Percentiles rank a stretch among this genome's conserved stretches.
phyloP scores from a whole-genome alignment of 352 stramenopile genomes.

The Plasmopara muralis region DNA sequence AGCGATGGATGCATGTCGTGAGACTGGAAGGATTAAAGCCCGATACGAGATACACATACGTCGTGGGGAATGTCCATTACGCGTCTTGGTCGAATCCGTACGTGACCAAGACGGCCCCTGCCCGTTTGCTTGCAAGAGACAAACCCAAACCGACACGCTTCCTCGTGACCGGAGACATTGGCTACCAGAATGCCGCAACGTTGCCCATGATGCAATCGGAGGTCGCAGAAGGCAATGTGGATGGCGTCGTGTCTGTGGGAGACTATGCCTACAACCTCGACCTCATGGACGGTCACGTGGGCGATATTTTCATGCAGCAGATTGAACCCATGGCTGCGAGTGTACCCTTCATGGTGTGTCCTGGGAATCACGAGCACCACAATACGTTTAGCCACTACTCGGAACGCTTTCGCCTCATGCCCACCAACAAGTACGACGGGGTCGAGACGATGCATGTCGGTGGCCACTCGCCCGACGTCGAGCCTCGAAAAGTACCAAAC shows the following conservation, averaged over 20 bases:
- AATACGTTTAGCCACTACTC: slow-evolving; percentile 81
- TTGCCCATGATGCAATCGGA: slow-evolving; percentile 84
- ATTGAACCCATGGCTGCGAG: slow-evolving; percentile 74
- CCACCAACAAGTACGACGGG: slow-evolving; percentile 58
- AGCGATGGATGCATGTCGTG: slow-evolving; percentile 60
- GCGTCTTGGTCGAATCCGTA: slow-evolving; percentile 67
- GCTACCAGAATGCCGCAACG: slow-evolving; percentile 78
- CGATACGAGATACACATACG: slow-evolving; percentile 69
- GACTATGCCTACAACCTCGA: slow-evolving; percentile 88
- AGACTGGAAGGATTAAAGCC: slow-evolving; percentile 49
- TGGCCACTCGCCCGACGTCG: slow-evolving; percentile 12
- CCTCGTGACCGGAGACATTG: slow-evolving; percentile 79
- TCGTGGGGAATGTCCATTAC: slow-evolving; percentile 64
- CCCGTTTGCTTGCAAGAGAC: slow-evolving; percentile 7
- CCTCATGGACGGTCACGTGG: slow-evolving; percentile 64
- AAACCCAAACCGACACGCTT: slow-evolving; percentile 50
- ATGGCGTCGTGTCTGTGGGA: slow-evolving; percentile 76
- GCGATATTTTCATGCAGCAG: slow-evolving; percentile 87
- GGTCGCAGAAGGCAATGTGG: slow-evolving; percentile 59
- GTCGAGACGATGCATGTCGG: slow-evolving; percentile 36
- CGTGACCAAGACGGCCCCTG: slow-evolving; percentile 58
- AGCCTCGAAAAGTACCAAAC: slow-evolving; percentile 48
- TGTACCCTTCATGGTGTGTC: slow-evolving; percentile 85
- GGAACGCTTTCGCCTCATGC: slow-evolving; percentile 78
- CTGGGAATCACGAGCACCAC: slow-evolving; percentile 87